These are phyloP conservation scores for Termitomyces sp. DNA, from an alignment of 768 basidiomycete species.

Conservation along the genomic window DNA sequence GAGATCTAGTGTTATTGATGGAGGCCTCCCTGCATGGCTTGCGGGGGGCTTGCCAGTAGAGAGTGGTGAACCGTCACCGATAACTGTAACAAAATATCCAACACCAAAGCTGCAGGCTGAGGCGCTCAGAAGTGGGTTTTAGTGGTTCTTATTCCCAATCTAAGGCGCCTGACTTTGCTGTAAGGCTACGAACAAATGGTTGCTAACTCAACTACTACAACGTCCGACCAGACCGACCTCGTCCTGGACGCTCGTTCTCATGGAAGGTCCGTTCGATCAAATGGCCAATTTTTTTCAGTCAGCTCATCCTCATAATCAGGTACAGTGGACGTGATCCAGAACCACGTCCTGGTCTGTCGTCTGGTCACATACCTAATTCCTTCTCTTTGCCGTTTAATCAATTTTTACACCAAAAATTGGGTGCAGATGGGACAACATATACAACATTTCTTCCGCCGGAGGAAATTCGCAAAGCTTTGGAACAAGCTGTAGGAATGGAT, in stretches of 20 bases:
- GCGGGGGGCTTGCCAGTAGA: conserved; percentile 58
- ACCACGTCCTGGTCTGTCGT: conserved; percentile 80
- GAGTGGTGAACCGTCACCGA: conserved; percentile 21
- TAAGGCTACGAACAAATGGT: conserved; percentile 81
- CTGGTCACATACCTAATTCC: conserved; percentile 90
- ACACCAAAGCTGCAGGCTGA: conserved; percentile 45
- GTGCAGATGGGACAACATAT: conserved; percentile 40
- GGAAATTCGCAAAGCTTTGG: conserved; percentile 56
- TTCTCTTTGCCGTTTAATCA: conserved; percentile 76
- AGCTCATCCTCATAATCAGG: conserved; percentile 30
- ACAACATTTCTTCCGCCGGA: conserved; percentile 52
- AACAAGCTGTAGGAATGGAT: conserved; percentile 55
- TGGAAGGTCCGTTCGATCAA: conserved; percentile 52
- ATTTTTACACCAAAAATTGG: conserved; percentile 48
- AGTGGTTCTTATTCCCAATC: neutral
- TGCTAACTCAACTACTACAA: conserved; percentile 47
- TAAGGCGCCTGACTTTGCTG: conserved; percentile 8
- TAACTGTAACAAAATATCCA: conserved; percentile 37
- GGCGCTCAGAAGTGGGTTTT: conserved; percentile 44
- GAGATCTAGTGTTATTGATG: conserved; percentile 83
- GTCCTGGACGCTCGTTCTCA: conserved; percentile 84
- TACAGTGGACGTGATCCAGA: conserved; percentile 81
- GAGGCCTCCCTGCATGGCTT: conserved; percentile 85
- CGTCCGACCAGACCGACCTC: conserved; percentile 46
- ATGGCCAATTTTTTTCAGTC: neutral